Evolutionary conservation across 1,284 basidiomycete genomes (phyloP), one percentile per base, ranked within the genome.

Genomic region (Microbotryum intermedium): DNA sequence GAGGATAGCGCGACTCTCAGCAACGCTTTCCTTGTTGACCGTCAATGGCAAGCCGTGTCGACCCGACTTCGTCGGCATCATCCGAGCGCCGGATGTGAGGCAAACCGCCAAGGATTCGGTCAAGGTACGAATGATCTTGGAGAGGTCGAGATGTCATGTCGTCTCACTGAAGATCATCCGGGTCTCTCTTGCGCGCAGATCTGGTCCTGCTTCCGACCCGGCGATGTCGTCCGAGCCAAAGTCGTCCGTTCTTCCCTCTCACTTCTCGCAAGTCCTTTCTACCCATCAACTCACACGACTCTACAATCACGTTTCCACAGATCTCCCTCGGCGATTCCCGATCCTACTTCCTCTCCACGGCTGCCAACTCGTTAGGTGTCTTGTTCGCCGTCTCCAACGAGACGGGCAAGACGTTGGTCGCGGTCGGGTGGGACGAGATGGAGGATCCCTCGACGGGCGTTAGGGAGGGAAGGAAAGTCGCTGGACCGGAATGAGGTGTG

Each of bases 171-270:
- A 20, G 21, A 28, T 50, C 84, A 86, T 29, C 93, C 90, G 2
- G 91, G 95, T 72, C 89, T 90, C 71, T 90, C 94, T 77, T 88
- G 86, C 73, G 82, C 97, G 61, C 93, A 90, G 75, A 88, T 97
- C 67, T 84, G 84, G 39, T 90, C 95, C 69, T 97, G 91, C 72
- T 98, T 97, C 77, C 82, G 95, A 46, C 88, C 93, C 1, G 93
- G 95, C 5, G 94, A 99, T 76, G 88, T 97, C 56, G 88, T 99
- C 29, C 84, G 88, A 67, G 93, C 92, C 6, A 77, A 87, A 46
- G 92, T 97, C 69, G 92, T 95, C 74, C 75, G 88, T 82, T 21
- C 28, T 21, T 11, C 1, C 30, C 42, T 46, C 44, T n/a, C n/a
- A 34, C 20, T 39, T n/a, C 43, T 44, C 4, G 6, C 13, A 10